These are phyloP conservation scores for Austroboletus festivus DNA, from an alignment of 768 basidiomycete species.

Conservation along the genomic window DNA sequence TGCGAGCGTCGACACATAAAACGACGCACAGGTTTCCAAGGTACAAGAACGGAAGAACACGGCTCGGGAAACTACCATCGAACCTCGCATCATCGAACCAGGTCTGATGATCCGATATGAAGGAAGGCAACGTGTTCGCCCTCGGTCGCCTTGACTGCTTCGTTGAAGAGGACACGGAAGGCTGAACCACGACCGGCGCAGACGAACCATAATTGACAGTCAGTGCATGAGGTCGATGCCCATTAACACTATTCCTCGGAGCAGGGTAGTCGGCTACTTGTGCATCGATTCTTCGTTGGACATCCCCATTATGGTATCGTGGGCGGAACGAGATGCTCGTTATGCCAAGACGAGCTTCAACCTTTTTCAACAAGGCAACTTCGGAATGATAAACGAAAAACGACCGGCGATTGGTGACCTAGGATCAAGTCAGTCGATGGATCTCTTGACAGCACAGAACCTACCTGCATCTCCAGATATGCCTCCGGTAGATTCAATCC, in stretches of 20 bases:
- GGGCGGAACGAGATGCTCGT: conserved; percentile 17
- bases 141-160: conserved; percentile 48
- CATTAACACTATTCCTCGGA: conserved; percentile 12
- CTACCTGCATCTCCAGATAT: conserved; percentile 80
- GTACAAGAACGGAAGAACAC: conserved; percentile 90
- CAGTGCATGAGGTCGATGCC: conserved; percentile 22
- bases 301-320: conserved; percentile 25
- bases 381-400: conserved; percentile 93
- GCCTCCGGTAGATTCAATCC: conserved; percentile 77
- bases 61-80: conserved; percentile 93
- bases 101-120: conserved; percentile 71
- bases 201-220: conserved; percentile 20
- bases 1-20: background rate
- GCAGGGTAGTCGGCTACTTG: conserved; percentile 11
- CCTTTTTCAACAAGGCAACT: conserved; percentile 62
- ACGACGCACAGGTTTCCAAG: conserved; percentile 86
- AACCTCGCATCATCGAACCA: conserved; percentile 95
- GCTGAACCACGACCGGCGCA: conserved; percentile 3
- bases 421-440: background rate
- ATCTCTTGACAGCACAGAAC: background rate
- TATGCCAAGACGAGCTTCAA: conserved; percentile 53
- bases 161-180: conserved; percentile 19
- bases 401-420: conserved; percentile 65
- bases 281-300: too few relatives aligned
- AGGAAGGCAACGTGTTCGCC: conserved; percentile 66